A percentile compares a stretch with the other conserved stretches of the same genome.
Evolutionary conservation across 2,329 filamentous ascomycete species (phyloP).

Genomic region (Fusarium pseudograminearum): DNA sequence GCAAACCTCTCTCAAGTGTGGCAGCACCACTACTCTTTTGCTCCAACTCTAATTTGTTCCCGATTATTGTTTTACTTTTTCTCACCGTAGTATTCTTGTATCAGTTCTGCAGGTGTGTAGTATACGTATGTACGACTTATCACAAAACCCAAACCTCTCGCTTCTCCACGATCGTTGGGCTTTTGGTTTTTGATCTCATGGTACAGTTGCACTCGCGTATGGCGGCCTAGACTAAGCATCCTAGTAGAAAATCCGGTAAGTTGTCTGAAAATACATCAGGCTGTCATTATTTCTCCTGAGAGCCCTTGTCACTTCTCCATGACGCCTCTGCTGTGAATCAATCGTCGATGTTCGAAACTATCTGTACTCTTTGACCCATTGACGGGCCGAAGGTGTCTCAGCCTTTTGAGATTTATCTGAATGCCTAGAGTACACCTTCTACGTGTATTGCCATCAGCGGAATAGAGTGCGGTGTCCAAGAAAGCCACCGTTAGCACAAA

Average conservation of each 20-base stretch:
- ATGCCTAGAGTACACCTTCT: neutral
- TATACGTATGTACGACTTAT: conserved; percentile 12
- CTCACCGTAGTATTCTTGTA: neutral
- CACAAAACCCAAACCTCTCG: conserved; percentile 11
- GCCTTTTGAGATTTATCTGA: neutral
- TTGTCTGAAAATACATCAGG: neutral
- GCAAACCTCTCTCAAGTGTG: conserved; percentile 3
- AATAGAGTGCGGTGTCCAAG: neutral
- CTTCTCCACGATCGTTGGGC: conserved; percentile 17
- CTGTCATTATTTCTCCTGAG: neutral
- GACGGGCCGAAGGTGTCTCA: neutral
- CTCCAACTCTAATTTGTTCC: neutral
- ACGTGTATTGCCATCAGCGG: conserved; percentile 16
- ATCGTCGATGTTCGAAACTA: conserved; percentile 6
- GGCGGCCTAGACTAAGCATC: neutral
- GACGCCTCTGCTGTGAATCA: conserved; percentile 3
- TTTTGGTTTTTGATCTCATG: neutral
- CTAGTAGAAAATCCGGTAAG: neutral
- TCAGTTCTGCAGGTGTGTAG: neutral
- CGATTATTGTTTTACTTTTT: conserved; percentile 16
- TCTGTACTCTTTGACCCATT: neutral
- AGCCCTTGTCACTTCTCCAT: conserved; percentile 2
- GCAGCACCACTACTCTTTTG: conserved; percentile 11
- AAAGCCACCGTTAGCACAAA: neutral
- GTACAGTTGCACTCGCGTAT: conserved; percentile 26